Percentiles rank a stretch among this genome's conserved stretches.
These are phyloP conservation scores for Setaria viridis DNA, from an alignment of 202 grass and related monocot genomes.

Conservation along the genomic window DNA sequence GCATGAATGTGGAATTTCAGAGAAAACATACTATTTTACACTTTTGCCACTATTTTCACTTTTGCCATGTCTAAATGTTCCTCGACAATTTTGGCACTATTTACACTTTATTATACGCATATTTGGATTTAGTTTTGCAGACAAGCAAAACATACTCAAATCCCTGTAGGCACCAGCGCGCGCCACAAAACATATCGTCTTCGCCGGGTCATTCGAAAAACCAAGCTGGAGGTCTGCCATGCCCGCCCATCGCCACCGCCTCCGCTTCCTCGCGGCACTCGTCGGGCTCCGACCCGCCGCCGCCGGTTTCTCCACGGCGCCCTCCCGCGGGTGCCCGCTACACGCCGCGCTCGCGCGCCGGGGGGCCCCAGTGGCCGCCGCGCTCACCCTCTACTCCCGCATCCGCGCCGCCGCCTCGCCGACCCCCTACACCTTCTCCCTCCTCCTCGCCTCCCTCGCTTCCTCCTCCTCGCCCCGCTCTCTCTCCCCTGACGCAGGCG, in stretches of 20 bases:
- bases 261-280: not conserved
- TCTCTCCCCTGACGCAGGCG: not conserved
- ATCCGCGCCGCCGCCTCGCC: constrained; percentile 50
- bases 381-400: constrained; percentile 48
- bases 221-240: not conserved
- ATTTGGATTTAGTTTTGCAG: not conserved
- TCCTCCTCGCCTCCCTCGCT: constrained; percentile 49
- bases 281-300: not conserved
- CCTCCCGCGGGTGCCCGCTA: constrained; percentile 41
- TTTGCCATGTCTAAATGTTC: no score
- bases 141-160: not conserved
- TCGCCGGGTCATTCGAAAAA: not conserved
- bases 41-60: no score
- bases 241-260: not conserved
- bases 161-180: not conserved
- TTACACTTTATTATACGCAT: no score
- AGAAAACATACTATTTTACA: no score
- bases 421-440: constrained; percentile 60
- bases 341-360: constrained; percentile 49
- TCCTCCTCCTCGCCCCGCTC: not conserved
- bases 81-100: no score
- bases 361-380: constrained; percentile 34
- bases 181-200: not conserved
- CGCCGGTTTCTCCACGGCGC: constrained; percentile 33
- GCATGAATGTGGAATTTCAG: no score